phyloP scores from a whole-genome alignment of 257 asterid species.

The Sherardia arvensis region DNA sequence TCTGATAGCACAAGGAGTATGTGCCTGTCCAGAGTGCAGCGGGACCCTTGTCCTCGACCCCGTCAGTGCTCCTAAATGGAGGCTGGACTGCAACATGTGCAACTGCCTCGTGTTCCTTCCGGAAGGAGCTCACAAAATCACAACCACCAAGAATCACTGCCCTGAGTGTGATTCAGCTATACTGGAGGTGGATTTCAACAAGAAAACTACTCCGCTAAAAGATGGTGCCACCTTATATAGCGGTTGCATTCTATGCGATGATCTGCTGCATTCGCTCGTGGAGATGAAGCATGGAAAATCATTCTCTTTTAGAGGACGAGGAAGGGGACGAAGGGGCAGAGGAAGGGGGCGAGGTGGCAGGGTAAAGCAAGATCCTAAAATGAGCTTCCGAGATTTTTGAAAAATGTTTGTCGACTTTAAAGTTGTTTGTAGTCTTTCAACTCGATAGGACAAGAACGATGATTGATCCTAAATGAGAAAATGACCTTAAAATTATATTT shows the following conservation, averaged over 20 bases:
- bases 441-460: background rate
- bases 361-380: slow-evolving; percentile 67
- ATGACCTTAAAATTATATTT: too few species aligned
- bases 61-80: slow-evolving; percentile 83
- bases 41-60: slow-evolving; percentile 90
- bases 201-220: slow-evolving; percentile 76
- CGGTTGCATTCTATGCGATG: slow-evolving; percentile 87
- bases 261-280: slow-evolving; percentile 68
- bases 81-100: slow-evolving; percentile 80
- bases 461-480: background rate
- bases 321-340: slow-evolving; percentile 46
- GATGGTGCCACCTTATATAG: slow-evolving; percentile 63
- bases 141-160: slow-evolving; percentile 61
- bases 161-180: slow-evolving; percentile 78
- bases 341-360: slow-evolving; percentile 44
- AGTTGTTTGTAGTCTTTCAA: background rate
- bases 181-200: slow-evolving; percentile 81
- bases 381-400: slow-evolving; percentile 89
- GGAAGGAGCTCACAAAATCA: slow-evolving; percentile 79
- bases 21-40: slow-evolving; percentile 90
- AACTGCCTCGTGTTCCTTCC: slow-evolving; percentile 81
- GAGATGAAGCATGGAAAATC: slow-evolving; percentile 85
- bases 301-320: slow-evolving; percentile 27
- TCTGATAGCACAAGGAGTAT: slow-evolving; percentile 72
- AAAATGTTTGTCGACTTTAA: background rate